These are phyloP conservation scores for Lactarius hengduanensis DNA, from an alignment of 768 basidiomycete species.

Conservation along the genomic window DNA sequence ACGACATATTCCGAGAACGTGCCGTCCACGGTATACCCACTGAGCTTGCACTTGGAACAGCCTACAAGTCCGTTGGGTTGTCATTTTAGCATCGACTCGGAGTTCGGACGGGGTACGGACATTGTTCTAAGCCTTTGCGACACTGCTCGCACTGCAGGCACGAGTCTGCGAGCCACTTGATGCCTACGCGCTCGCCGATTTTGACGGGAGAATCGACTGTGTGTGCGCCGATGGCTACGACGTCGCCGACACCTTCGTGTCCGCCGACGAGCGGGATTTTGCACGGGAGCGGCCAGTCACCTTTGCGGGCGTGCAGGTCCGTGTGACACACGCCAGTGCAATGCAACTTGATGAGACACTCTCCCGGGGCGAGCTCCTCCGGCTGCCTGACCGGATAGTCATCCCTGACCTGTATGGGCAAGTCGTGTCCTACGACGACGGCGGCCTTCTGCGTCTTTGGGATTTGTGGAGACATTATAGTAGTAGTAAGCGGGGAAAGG, in stretches of 20 bases:
- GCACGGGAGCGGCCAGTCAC: constrained; percentile 79
- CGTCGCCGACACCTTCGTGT: constrained; percentile 72
- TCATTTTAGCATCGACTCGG: constrained; percentile 3
- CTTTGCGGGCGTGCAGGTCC: constrained; percentile 70
- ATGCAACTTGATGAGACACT: constrained; percentile 73
- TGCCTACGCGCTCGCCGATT: constrained; percentile 76
- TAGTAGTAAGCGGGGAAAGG: background rate
- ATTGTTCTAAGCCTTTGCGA: constrained; percentile 71
- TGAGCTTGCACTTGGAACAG: constrained; percentile 57
- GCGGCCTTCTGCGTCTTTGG: constrained; percentile 46
- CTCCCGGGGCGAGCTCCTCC: constrained; percentile 58
- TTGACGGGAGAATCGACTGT: constrained; percentile 60
- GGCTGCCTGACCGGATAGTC: constrained; percentile 59
- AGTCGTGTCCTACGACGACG: constrained; percentile 36
- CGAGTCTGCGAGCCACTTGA: constrained; percentile 77
- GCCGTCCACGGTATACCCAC: constrained; percentile 76
- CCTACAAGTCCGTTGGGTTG: constrained; percentile 37
- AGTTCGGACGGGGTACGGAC: constrained; percentile 39
- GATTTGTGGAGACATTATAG: constrained; percentile 33
- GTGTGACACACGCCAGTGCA: constrained; percentile 87
- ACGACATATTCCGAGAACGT: constrained; percentile 70
- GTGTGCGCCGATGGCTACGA: constrained; percentile 76
- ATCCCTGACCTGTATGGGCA: constrained; percentile 36
- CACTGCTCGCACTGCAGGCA: constrained; percentile 79
- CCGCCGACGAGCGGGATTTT: constrained; percentile 72